These are phyloP conservation scores for Neodidymelliopsis sp. DNA, from an alignment of 2,329 filamentous ascomycete species.

Conservation along the genomic window DNA sequence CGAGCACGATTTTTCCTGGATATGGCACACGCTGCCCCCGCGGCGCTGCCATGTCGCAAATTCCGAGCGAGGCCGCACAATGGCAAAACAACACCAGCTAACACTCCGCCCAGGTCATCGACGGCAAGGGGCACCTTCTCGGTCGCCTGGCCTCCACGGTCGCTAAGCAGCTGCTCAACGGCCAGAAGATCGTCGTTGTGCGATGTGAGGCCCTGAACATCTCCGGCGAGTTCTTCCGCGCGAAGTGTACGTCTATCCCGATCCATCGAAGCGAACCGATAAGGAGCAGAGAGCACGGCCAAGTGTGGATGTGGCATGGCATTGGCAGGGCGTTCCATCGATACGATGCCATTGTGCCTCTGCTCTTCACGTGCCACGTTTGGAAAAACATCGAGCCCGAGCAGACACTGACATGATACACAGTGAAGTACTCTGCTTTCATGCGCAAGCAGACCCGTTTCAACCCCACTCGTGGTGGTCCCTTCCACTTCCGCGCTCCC, in stretches of 20 bases:
- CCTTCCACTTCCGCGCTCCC: slow-evolving; percentile 99
- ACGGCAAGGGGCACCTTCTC: slow-evolving; percentile 99
- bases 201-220: slow-evolving; percentile 99
- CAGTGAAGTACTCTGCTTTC: slow-evolving; percentile 99
- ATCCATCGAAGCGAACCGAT: slow-evolving; percentile 22
- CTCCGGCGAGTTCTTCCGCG: slow-evolving; percentile 99
- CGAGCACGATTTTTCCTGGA: slow-evolving; percentile 13
- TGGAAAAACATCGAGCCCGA: too few species aligned
- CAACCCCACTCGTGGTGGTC: slow-evolving; percentile 99
- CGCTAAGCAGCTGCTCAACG: slow-evolving; percentile 98
- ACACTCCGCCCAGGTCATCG: slow-evolving; percentile 71
- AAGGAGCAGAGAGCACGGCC: slow-evolving; percentile 25
- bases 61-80: slow-evolving; percentile 7
- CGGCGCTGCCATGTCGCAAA: slow-evolving; percentile 18
- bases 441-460: slow-evolving; percentile 99
- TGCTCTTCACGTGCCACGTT: slow-evolving; percentile 28
- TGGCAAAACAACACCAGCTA: slow-evolving; percentile 33
- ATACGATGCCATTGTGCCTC: slow-evolving; percentile 14
- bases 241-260: slow-evolving; percentile 86
- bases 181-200: slow-evolving; percentile 99
- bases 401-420: slow-evolving; percentile 43
- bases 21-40: slow-evolving; percentile 19
- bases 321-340: slow-evolving; percentile 2
- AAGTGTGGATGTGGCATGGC: too few species aligned
- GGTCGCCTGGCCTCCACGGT: slow-evolving; percentile 98